Evolutionary conservation across 495 filamentous ascomycete genomes (phyloP).

Genomic region (Aspergillus bertholletiae): DNA sequence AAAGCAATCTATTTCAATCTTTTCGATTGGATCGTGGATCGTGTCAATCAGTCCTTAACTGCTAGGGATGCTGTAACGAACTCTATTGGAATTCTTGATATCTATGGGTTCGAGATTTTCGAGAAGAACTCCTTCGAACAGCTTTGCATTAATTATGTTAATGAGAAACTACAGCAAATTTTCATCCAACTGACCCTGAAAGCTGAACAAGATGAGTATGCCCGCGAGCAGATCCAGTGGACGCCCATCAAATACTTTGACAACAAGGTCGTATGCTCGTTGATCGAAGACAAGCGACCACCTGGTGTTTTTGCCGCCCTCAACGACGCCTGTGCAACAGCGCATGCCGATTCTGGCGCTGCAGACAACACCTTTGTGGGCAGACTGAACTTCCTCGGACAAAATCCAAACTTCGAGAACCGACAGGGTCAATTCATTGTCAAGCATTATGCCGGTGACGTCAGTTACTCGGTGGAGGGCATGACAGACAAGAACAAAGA

Average conservation of each 20-base stretch:
- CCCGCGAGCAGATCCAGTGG: slow-evolving; percentile 94
- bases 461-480: slow-evolving; percentile 89
- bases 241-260: slow-evolving; percentile 99
- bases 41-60: slow-evolving; percentile 85
- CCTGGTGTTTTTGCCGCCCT: slow-evolving; percentile 93
- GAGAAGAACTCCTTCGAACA: slow-evolving; percentile 99
- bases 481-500: slow-evolving; percentile 99
- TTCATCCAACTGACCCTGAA: slow-evolving; percentile 98
- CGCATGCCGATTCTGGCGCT: slow-evolving; percentile 88
- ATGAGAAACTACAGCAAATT: slow-evolving; percentile 99
- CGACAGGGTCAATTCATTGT: slow-evolving; percentile 96
- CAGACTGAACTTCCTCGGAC: slow-evolving; percentile 79
- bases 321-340: slow-evolving; percentile 97
- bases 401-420: slow-evolving; percentile 86
- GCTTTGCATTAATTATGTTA: slow-evolving; percentile 99
- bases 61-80: slow-evolving; percentile 72
- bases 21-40: slow-evolving; percentile 97
- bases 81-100: slow-evolving; percentile 96
- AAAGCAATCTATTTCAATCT: slow-evolving; percentile 97
- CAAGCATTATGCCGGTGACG: slow-evolving; percentile 99
- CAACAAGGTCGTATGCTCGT: slow-evolving; percentile 97
- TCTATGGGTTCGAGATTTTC: slow-evolving; percentile 99
- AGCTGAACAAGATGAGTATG: slow-evolving; percentile 98
- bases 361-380: slow-evolving; percentile 96
- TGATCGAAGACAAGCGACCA: slow-evolving; percentile 91